Conservation (phyloP, 192 early-diverging fungal genomes). For the Linnemannia elongata region DNA sequence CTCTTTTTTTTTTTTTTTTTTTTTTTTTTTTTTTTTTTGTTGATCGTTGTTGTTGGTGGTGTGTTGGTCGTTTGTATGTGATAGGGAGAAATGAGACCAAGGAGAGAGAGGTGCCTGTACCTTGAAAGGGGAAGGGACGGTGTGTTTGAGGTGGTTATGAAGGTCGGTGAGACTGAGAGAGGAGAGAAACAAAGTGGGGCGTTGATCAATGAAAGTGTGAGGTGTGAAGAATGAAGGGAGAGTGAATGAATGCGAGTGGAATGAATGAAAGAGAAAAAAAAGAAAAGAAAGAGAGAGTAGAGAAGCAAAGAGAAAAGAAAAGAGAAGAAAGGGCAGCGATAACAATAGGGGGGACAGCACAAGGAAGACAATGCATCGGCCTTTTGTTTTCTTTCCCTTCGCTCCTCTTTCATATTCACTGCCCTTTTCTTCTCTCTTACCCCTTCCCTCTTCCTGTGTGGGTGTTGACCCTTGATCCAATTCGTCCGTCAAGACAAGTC, state of each 20-base stretch:
- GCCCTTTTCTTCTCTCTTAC: background rate
- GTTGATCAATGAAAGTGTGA: background rate
- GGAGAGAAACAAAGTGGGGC: background rate
- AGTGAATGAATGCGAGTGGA: background rate
- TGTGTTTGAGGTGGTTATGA: background rate
- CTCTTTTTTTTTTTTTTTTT: background rate
- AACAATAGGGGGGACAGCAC: background rate
- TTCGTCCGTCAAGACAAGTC: background rate
- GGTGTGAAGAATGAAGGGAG: background rate
- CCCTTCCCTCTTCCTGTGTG: too few relatives aligned
- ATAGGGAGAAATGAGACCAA: background rate
- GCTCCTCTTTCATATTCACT: too few relatives aligned
- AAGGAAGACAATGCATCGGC: background rate
- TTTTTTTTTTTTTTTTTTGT: too few relatives aligned
- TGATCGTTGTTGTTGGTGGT: background rate
- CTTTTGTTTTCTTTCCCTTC: too few relatives aligned
- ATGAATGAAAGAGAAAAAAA: background rate
- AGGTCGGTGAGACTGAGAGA: background rate
- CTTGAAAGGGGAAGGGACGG: background rate
- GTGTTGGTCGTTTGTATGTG: background rate
- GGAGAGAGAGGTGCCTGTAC: background rate
- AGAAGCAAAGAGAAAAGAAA: background rate
- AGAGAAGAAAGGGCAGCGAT: background rate
- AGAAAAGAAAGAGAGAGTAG: slow-evolving; percentile 2
- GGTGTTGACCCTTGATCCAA: background rate